Evolutionary conservation across 129 eudicot species (phyloP).

Genomic region (Pseudognaphalium luteoalbum): DNA sequence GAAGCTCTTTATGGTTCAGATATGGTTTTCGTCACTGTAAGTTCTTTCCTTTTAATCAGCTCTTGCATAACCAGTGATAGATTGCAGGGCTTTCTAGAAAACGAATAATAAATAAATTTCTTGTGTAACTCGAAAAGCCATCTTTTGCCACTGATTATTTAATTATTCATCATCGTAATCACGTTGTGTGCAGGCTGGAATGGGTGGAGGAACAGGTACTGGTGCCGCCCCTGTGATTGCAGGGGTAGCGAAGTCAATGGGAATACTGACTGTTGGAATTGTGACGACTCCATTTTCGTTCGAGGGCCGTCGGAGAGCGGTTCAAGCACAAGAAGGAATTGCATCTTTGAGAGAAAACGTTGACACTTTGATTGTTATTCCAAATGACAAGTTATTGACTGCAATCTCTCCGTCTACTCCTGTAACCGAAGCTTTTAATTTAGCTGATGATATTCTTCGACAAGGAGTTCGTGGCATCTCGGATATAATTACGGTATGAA

Average conservation of each 20-base stretch:
- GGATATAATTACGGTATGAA: conserved; percentile 84
- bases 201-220: conserved; percentile 99
- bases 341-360: conserved; percentile 92
- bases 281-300: conserved; percentile 88
- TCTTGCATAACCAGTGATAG: background rate
- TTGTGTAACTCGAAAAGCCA: background rate
- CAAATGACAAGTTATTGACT: conserved; percentile 89
- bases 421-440: conserved; percentile 89
- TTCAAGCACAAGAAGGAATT: conserved; percentile 99
- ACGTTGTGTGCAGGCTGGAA: conserved; percentile 71
- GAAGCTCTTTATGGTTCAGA: conserved; percentile 80
- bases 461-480: conserved; percentile 98
- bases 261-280: conserved; percentile 91
- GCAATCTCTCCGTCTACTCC: conserved; percentile 94
- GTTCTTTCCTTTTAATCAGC: conserved; percentile 19
- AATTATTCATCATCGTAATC: background rate
- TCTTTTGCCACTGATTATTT: background rate
- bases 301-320: conserved; percentile 81
- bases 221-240: conserved; percentile 95
- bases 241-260: conserved; percentile 89
- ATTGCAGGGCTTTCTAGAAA: no score
- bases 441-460: conserved; percentile 93
- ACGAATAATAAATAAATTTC: no score
- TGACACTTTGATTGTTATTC: conserved; percentile 89
- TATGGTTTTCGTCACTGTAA: conserved; percentile 94